Conservation (phyloP, 352 stramenopile species). For the Saprolegnia diclina region DNA sequence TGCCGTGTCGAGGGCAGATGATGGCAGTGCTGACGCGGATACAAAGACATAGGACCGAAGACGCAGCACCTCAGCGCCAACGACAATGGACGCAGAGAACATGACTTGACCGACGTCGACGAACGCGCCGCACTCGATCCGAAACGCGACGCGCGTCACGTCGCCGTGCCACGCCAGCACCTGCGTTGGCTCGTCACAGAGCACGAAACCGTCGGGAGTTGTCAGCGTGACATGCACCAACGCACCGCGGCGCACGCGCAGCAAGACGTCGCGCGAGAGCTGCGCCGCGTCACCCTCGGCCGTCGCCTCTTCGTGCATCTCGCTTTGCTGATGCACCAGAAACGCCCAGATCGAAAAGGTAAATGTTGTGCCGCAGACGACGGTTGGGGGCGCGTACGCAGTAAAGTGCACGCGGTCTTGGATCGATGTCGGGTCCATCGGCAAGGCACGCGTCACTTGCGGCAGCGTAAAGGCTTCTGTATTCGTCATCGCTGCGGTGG, state of each 20-base stretch:
- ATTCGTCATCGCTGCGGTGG: neutral
- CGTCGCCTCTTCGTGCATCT: slow-evolving; percentile 56
- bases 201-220: slow-evolving; percentile 47
- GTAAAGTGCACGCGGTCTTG: slow-evolving; percentile 72
- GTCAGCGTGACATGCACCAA: slow-evolving; percentile 72
- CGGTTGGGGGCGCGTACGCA: slow-evolving; percentile 58
- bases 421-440: neutral
- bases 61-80: slow-evolving; percentile 60
- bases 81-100: slow-evolving; percentile 68
- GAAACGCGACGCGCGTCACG: slow-evolving; percentile 51
- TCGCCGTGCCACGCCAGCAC: slow-evolving; percentile 67
- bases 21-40: slow-evolving; percentile 43
- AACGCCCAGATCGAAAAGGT: slow-evolving; percentile 72
- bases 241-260: slow-evolving; percentile 61
- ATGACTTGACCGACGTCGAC: slow-evolving; percentile 50
- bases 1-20: slow-evolving; percentile 25
- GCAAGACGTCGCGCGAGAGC: slow-evolving; percentile 56
- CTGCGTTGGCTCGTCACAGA: slow-evolving; percentile 60
- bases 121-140: slow-evolving; percentile 58
- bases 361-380: slow-evolving; percentile 55
- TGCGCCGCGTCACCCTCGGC: slow-evolving; percentile 38
- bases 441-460: neutral
- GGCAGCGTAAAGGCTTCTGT: neutral
- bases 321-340: slow-evolving; percentile 51
- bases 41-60: slow-evolving; percentile 48